These are phyloP conservation scores for Calvatia gigantea DNA, from an alignment of 768 basidiomycete genomes.

Conservation along the genomic window DNA sequence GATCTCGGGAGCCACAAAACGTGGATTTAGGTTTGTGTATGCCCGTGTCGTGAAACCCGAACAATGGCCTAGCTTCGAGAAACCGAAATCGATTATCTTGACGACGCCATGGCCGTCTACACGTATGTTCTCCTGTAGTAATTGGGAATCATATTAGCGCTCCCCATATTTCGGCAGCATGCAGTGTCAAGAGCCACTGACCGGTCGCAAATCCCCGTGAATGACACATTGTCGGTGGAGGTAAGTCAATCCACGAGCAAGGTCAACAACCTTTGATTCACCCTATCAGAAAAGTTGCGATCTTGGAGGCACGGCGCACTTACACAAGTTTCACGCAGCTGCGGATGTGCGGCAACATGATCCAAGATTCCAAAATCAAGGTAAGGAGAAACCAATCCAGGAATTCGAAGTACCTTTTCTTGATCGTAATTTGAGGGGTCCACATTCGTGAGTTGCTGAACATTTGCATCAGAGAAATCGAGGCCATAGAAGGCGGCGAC, in stretches of 20 bases:
- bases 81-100: constrained; percentile 9
- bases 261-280: neutral
- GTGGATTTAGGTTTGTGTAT: neutral
- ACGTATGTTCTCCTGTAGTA: constrained; percentile 6
- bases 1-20: neutral
- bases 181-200: neutral
- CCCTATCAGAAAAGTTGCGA: no score
- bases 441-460: neutral
- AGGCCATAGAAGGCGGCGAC: neutral
- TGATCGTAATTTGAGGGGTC: neutral
- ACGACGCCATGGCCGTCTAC: neutral
- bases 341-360: neutral
- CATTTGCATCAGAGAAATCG: neutral
- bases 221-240: neutral
- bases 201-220: neutral
- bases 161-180: no score
- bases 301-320: neutral
- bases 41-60: constrained; percentile 1
- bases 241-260: neutral
- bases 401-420: neutral
- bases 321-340: neutral
- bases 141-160: neutral
- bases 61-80: neutral
- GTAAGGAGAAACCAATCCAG: neutral
- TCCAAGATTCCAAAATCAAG: neutral